Conservation (phyloP, 2,329 filamentous ascomycete genomes). For the Harringtonia lauricola region DNA sequence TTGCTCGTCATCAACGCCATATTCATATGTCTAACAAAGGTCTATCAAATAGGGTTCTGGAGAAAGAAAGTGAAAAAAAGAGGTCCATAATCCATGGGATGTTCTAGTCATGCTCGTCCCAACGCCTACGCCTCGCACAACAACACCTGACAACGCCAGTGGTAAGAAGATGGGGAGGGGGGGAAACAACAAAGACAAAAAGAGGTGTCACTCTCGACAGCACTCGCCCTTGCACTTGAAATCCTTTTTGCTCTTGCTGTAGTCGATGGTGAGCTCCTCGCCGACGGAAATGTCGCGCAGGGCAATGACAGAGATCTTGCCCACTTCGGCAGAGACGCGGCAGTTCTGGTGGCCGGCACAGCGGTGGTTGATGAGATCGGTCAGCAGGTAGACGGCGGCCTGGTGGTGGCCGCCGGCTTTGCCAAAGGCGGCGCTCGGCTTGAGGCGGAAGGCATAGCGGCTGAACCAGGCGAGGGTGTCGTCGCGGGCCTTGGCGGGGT, state of each 20-base stretch:
- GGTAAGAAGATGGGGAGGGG: too few species aligned
- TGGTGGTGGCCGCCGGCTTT: slow-evolving; percentile 6
- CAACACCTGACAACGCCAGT: too few species aligned
- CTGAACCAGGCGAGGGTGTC: slow-evolving; percentile 12
- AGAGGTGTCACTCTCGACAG: not conserved
- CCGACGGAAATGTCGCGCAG: slow-evolving; percentile 16
- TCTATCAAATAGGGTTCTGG: too few species aligned
- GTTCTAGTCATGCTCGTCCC: too few species aligned
- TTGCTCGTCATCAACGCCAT: too few species aligned
- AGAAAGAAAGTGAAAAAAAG: too few species aligned
- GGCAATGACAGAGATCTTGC: slow-evolving; percentile 15
- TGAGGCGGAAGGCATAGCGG: slow-evolving; percentile 14
- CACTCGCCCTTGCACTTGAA: slow-evolving; percentile 19
- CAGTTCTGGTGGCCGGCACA: slow-evolving; percentile 19
- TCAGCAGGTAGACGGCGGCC: slow-evolving; percentile 13
- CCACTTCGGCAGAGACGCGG: slow-evolving; percentile 12
- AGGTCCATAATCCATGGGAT: too few species aligned
- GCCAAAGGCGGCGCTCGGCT: slow-evolving; percentile 5
- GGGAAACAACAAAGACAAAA: not conserved
- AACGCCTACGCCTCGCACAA: too few species aligned
- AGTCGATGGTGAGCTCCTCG: slow-evolving; percentile 26
- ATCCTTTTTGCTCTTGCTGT: slow-evolving; percentile 16
- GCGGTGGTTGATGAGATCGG: slow-evolving; percentile 22
- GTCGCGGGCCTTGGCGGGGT: slow-evolving; percentile 1
- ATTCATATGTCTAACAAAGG: too few species aligned